Evolutionary conservation across 805 yeast species (phyloP).

Genomic region (Hanseniaspora meyeri): DNA sequence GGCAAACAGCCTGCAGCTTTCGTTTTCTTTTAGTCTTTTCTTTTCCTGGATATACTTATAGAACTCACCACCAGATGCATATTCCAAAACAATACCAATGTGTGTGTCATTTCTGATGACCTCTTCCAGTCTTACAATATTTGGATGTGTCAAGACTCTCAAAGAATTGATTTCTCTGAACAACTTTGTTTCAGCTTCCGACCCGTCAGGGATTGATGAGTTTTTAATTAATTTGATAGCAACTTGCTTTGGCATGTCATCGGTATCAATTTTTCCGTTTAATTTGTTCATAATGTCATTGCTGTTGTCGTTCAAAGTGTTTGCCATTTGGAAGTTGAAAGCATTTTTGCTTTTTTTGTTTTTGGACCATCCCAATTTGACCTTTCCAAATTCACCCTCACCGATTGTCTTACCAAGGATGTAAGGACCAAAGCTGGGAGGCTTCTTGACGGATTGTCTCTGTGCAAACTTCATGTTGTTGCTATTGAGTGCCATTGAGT

Average conservation of each 20-base stretch:
- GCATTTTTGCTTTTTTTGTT: slow-evolving; percentile 27
- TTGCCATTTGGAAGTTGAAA: background rate
- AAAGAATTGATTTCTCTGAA: slow-evolving; percentile 88
- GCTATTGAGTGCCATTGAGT: background rate
- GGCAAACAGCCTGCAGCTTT: slow-evolving; percentile 79
- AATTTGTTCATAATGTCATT: background rate
- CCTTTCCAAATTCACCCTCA: slow-evolving; percentile 97
- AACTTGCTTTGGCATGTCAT: slow-evolving; percentile 52
- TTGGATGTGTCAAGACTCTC: slow-evolving; percentile 78
- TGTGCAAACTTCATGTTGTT: background rate
- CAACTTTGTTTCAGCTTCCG: slow-evolving; percentile 77
- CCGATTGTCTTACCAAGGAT: slow-evolving; percentile 87
- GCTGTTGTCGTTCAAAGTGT: background rate
- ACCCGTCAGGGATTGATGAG: slow-evolving; percentile 74
- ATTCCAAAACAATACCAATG: slow-evolving; percentile 91
- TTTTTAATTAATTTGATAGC: slow-evolving; percentile 87
- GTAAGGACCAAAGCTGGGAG: slow-evolving; percentile 79
- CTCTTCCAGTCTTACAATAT: slow-evolving; percentile 81
- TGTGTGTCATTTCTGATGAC: slow-evolving; percentile 88
- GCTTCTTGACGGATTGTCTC: slow-evolving; percentile 33
- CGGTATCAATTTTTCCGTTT: slow-evolving; percentile 7
- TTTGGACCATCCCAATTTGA: slow-evolving; percentile 89
- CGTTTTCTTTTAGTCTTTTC: slow-evolving; percentile 71
- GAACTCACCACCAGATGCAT: slow-evolving; percentile 94
- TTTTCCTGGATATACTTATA: slow-evolving; percentile 84